A percentile compares a stretch with the other conserved stretches of the same genome.
Conservation (phyloP, 345 rosid species). For the Eucalyptus erythrocorys region DNA sequence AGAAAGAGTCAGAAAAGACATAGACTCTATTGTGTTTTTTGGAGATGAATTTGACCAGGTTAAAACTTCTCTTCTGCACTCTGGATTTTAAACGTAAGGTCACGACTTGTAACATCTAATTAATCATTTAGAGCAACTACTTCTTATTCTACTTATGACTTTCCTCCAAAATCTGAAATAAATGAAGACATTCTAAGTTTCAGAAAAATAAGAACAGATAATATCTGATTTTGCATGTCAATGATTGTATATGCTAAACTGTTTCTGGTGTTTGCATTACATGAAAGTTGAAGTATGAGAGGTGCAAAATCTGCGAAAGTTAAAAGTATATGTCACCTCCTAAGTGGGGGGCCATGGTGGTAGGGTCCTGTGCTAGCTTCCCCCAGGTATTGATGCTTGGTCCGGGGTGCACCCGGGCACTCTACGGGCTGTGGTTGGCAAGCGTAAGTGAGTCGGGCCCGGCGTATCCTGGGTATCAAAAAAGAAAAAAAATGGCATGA, state of each 20-base stretch:
- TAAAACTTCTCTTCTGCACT: neutral
- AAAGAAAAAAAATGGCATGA: neutral
- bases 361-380: no score
- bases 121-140: neutral
- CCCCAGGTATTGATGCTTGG: no score
- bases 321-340: neutral
- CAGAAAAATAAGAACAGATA: neutral
- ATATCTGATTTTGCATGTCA: neutral
- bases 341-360: no score
- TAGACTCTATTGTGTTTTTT: constrained; percentile 3
- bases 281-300: neutral
- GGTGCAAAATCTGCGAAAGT: neutral
- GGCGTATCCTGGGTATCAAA: no score
- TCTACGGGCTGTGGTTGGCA: no score
- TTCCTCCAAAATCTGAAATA: neutral
- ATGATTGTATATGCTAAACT: neutral
- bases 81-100: neutral
- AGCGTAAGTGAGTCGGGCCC: no score
- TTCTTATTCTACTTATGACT: neutral
- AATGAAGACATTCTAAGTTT: neutral
- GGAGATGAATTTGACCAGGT: constrained; percentile 49
- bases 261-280: neutral
- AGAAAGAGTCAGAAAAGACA: constrained; percentile 8
- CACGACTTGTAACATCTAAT: neutral
- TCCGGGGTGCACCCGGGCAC: no score